Evolutionary conservation across 2,329 filamentous ascomycete genomes (phyloP).

Genomic region (Epichloe bromicola): DNA sequence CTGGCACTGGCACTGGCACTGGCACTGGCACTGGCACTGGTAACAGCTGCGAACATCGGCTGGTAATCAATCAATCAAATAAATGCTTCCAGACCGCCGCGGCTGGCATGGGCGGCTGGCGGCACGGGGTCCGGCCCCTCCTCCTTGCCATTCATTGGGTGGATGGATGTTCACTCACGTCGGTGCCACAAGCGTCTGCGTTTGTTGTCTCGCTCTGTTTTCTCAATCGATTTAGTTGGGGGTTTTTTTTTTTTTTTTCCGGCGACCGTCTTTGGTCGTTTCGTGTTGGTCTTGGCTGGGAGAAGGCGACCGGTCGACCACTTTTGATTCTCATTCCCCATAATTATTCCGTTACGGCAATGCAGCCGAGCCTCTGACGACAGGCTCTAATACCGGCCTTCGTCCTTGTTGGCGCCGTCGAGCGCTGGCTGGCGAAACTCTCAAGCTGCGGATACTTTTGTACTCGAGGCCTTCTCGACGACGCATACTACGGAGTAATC

Average conservation of each 20-base stretch:
- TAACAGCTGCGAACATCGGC: no score
- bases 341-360: neutral
- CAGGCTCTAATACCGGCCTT: neutral
- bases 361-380: neutral
- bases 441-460: neutral
- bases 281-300: neutral
- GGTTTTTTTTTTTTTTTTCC: neutral
- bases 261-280: neutral
- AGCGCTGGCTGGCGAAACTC: neutral
- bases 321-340: neutral
- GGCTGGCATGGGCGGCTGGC: no score
- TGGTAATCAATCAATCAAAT: no score
- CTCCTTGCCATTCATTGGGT: neutral
- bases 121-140: no score
- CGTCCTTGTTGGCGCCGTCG: neutral
- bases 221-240: constrained; percentile 1
- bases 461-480: neutral
- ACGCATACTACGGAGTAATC: neutral
- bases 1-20: no score
- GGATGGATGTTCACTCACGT: neutral
- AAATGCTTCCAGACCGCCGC: no score
- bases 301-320: neutral
- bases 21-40: no score
- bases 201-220: constrained; percentile 9
- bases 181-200: constrained; percentile 1